phyloP scores from a whole-genome alignment of 208 protist species.

The Leptomonas seymouri region DNA sequence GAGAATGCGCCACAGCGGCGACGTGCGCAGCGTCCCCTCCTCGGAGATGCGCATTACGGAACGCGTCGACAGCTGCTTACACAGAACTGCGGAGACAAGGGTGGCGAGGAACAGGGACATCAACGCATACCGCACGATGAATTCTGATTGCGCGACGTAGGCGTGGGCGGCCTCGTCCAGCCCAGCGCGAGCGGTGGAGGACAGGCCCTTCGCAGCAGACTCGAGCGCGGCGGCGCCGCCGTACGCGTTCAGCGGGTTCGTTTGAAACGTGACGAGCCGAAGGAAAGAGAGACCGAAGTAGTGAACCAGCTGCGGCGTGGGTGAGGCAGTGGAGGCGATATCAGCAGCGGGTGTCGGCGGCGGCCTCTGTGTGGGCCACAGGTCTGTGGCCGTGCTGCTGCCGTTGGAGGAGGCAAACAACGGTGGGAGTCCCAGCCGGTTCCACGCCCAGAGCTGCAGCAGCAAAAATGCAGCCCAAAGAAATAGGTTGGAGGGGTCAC shows the following conservation, averaged over 20 bases:
- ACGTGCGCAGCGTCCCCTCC: constrained; percentile 41
- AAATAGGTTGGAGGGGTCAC: constrained; percentile 60
- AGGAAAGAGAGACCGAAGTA: constrained; percentile 25
- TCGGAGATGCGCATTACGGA: constrained; percentile 31
- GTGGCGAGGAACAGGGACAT: constrained; percentile 35
- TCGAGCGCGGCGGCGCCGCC: neutral
- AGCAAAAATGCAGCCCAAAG: constrained; percentile 42
- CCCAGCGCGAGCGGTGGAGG: neutral
- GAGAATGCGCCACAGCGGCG: constrained; percentile 70
- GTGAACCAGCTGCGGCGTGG: constrained; percentile 7
- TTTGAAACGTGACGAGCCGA: constrained; percentile 18
- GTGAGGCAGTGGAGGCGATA: neutral
- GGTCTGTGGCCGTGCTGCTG: neutral
- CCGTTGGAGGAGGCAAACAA: constrained; percentile 27
- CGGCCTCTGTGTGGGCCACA: constrained; percentile 1
- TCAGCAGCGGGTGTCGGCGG: neutral
- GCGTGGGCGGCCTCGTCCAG: constrained; percentile 9
- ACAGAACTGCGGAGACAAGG: constrained; percentile 34
- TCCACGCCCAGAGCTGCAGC: constrained; percentile 60
- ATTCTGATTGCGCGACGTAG: constrained; percentile 27
- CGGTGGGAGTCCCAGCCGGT: constrained; percentile 45
- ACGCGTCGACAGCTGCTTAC: constrained; percentile 46
- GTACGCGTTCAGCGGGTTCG: constrained; percentile 15
- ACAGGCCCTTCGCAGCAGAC: neutral
- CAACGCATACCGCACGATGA: constrained; percentile 33